Evolutionary conservation across 345 rosid species (phyloP).

Genomic region (Passiflora organensis): DNA sequence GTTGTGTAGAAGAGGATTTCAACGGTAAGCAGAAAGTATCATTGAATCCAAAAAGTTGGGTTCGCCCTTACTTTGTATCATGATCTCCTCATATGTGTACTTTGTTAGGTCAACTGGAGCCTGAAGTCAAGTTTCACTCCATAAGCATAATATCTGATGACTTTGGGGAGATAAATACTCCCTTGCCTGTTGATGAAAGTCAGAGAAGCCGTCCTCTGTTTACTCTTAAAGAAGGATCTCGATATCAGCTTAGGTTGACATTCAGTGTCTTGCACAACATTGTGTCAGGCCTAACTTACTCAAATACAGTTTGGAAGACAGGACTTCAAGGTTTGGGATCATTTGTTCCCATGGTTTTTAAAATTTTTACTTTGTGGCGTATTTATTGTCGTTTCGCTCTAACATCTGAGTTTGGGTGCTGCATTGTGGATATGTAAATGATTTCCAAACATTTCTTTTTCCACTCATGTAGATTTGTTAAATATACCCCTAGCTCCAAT

Average conservation of each 20-base stretch:
- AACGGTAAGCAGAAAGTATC: slow-evolving; percentile 24
- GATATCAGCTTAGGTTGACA: slow-evolving; percentile 39
- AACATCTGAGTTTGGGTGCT: no score
- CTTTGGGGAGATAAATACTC: slow-evolving; percentile 36
- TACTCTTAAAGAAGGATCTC: slow-evolving; percentile 46
- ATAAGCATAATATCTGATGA: slow-evolving; percentile 49
- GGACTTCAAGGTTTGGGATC: slow-evolving; percentile 38
- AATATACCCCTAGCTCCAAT: no score
- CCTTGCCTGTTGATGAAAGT: slow-evolving; percentile 32
- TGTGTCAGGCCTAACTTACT: slow-evolving; percentile 46
- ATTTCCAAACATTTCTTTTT: no score
- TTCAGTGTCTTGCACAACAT: slow-evolving; percentile 49
- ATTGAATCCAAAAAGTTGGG: background rate
- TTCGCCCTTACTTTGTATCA: background rate
- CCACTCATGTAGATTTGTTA: no score
- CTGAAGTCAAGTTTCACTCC: slow-evolving; percentile 48
- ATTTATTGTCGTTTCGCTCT: no score
- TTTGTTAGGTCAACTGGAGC: slow-evolving; percentile 44
- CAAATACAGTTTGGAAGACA: slow-evolving; percentile 47
- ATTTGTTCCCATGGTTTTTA: slow-evolving; percentile 6
- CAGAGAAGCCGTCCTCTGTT: slow-evolving; percentile 26
- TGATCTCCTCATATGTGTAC: background rate
- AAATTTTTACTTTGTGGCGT: background rate
- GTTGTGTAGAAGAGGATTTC: slow-evolving; percentile 47
- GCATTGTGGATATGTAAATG: no score